These are phyloP conservation scores for Nicotiana attenuata DNA, from an alignment of 257 asterid genomes.

Conservation along the genomic window DNA sequence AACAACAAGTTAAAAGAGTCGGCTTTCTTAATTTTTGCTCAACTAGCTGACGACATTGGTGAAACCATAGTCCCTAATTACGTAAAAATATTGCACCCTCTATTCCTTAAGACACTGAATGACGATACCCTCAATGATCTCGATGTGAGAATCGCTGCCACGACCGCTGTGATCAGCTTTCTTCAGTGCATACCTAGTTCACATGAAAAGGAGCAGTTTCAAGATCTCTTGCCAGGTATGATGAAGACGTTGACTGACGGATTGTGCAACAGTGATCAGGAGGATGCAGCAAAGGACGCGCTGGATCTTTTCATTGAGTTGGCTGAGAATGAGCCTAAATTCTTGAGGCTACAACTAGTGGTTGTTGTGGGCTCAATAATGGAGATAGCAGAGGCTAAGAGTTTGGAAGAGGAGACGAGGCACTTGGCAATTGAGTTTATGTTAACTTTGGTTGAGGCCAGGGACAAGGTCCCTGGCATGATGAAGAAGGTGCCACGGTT, in stretches of 20 bases:
- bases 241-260: constrained; percentile 91
- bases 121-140: constrained; percentile 28
- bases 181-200: constrained; percentile 43
- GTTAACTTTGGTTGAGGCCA: too few species aligned
- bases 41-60: constrained; percentile 70
- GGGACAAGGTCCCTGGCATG: constrained; percentile 92
- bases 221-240: constrained; percentile 86
- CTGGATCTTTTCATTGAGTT: not conserved
- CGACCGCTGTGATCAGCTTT: constrained; percentile 79
- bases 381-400: constrained; percentile 82
- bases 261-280: constrained; percentile 55
- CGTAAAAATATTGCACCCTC: constrained; percentile 67
- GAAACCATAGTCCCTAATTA: constrained; percentile 55
- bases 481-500: constrained; percentile 94
- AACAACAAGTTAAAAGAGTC: constrained; percentile 57
- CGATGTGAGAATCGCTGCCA: constrained; percentile 75
- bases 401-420: constrained; percentile 57
- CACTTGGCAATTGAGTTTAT: too few species aligned
- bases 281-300: constrained; percentile 87
- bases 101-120: constrained; percentile 54
- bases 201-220: constrained; percentile 66
- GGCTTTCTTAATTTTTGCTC: constrained; percentile 71
- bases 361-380: constrained; percentile 89
- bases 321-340: constrained; percentile 83
- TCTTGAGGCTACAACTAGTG: constrained; percentile 76